These are phyloP conservation scores for Eugenia klotzschiana DNA, from an alignment of 441 rosid species.

Conservation along the genomic window DNA sequence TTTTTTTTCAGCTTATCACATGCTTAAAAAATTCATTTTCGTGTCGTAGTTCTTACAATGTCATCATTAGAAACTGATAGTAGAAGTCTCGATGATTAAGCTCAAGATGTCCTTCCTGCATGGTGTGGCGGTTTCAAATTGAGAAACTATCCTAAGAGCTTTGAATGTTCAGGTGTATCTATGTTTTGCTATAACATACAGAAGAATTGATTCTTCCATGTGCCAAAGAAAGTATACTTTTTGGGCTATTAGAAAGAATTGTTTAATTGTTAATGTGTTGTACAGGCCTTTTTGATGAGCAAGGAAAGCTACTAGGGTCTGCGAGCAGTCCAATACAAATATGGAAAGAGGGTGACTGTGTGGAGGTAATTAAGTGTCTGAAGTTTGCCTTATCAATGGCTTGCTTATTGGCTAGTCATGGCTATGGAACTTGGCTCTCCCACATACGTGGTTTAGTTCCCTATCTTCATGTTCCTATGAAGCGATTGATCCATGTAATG, in stretches of 20 bases:
- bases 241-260: neutral
- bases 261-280: neutral
- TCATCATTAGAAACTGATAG: neutral
- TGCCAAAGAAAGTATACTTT: neutral
- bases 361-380: slow-evolving; percentile 40
- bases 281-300: slow-evolving; percentile 67
- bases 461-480: neutral
- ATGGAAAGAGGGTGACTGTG: slow-evolving; percentile 74
- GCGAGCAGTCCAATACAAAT: slow-evolving; percentile 79
- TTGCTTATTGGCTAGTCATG: neutral
- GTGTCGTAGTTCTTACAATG: neutral
- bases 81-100: neutral
- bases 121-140: neutral
- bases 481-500: neutral
- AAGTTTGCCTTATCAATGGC: neutral
- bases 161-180: neutral
- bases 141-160: neutral
- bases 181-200: neutral
- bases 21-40: neutral
- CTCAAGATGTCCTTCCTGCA: neutral
- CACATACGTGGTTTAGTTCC: neutral
- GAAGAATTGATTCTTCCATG: neutral
- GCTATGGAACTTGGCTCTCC: neutral
- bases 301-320: slow-evolving; percentile 59
- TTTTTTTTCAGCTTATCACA: neutral